Evolutionary conservation across 2,329 filamentous ascomycete genomes (phyloP).

Genomic region (Ophiostoma perfectum): DNA sequence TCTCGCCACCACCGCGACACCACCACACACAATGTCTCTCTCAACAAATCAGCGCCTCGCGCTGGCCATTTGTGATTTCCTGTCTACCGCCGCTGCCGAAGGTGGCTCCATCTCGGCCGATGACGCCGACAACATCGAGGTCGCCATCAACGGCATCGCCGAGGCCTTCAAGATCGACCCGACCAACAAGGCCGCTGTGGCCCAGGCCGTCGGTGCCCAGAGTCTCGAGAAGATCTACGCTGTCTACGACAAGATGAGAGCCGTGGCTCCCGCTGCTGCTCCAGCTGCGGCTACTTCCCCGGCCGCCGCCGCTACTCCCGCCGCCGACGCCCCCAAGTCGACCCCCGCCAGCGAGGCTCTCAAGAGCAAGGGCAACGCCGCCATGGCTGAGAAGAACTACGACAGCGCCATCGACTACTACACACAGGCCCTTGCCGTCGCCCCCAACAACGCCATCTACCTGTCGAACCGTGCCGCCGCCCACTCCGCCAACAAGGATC

Average conservation of each 20-base stretch:
- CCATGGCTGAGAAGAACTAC: constrained; percentile 95
- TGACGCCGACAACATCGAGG: constrained; percentile 88
- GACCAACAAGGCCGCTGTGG: constrained; percentile 64
- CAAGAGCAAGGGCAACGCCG: constrained; percentile 86
- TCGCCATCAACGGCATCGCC: constrained; percentile 88
- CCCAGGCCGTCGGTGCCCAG: constrained; percentile 76
- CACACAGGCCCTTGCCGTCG: constrained; percentile 73
- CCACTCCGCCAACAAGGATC: constrained; percentile 77
- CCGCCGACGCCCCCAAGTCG: constrained; percentile 35
- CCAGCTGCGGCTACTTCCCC: constrained; percentile 35
- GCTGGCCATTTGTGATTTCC: constrained; percentile 95
- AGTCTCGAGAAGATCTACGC: constrained; percentile 86
- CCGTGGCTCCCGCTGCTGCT: constrained; percentile 33
- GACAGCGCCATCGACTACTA: constrained; percentile 75
- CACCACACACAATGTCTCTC: constrained; percentile 33
- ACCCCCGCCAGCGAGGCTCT: constrained; percentile 63
- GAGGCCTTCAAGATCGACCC: constrained; percentile 94
- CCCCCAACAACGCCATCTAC: constrained; percentile 88
- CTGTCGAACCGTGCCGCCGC: constrained; percentile 96
- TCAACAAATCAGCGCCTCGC: constrained; percentile 76
- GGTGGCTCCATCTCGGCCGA: constrained; percentile 75
- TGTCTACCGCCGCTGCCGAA: constrained; percentile 75
- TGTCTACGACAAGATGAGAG: constrained; percentile 87
- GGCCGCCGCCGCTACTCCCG: constrained; percentile 34
- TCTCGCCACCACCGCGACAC: no score